These are phyloP conservation scores for Mycocentrospora acerina DNA, from an alignment of 2,329 filamentous ascomycete genomes.

Conservation along the genomic window DNA sequence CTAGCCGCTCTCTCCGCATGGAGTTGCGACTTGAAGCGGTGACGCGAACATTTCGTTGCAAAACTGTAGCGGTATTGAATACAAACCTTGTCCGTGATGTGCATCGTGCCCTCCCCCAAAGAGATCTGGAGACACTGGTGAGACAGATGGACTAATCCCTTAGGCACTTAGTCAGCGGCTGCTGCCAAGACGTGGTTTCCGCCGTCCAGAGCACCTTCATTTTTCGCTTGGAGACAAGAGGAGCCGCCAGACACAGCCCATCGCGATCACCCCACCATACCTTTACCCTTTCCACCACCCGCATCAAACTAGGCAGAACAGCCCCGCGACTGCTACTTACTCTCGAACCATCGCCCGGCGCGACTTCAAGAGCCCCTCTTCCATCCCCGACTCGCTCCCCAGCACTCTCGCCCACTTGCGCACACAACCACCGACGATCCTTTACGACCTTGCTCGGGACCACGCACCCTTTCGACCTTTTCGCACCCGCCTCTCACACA, in stretches of 20 bases:
- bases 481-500: constrained; percentile 2
- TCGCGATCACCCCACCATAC: constrained; percentile 14
- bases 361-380: constrained; percentile 30
- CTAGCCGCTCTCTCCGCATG: constrained; percentile 9
- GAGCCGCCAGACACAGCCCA: constrained; percentile 15
- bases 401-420: constrained; percentile 13
- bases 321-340: constrained; percentile 21
- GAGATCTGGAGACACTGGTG: constrained; percentile 5
- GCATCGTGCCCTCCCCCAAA: not conserved
- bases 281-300: constrained; percentile 13
- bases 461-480: constrained; percentile 1
- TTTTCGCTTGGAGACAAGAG: constrained; percentile 24
- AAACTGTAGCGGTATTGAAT: no score
- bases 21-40: constrained; percentile 18
- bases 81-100: no score
- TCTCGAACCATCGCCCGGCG: constrained; percentile 34
- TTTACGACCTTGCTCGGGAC: constrained; percentile 6
- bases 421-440: constrained; percentile 13
- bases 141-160: constrained; percentile 21
- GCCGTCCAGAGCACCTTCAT: constrained; percentile 15
- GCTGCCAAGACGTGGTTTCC: constrained; percentile 9
- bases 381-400: constrained; percentile 15
- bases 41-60: constrained; percentile 18
- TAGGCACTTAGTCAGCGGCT: no score
- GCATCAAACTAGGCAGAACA: constrained; percentile 12